phyloP scores from a whole-genome alignment of 306 rosid species.

The Trifolium repens region DNA sequence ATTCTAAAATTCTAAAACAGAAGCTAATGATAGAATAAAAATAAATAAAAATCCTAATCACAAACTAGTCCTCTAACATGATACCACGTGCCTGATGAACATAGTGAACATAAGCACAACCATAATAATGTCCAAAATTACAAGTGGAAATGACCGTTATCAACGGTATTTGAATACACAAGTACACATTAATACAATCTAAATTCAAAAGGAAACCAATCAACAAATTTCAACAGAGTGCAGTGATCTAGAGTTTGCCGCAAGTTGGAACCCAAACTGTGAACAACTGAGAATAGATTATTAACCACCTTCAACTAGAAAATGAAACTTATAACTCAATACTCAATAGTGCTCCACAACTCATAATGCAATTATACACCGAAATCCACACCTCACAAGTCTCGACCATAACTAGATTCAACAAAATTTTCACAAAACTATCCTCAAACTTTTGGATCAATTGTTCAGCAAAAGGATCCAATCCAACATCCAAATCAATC shows the following conservation, averaged over 20 bases:
- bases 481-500: slow-evolving; percentile 45
- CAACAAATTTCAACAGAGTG: slow-evolving; percentile 6
- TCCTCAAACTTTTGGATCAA: slow-evolving; percentile 24
- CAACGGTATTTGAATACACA: slow-evolving; percentile 29
- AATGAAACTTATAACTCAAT: background rate
- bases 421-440: slow-evolving; percentile 1
- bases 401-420: slow-evolving; percentile 12
- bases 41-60: slow-evolving; percentile 3
- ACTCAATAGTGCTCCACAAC: background rate
- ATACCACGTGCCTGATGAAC: slow-evolving; percentile 4
- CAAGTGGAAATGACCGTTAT: slow-evolving; percentile 14
- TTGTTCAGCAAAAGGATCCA: background rate
- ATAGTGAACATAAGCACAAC: slow-evolving; percentile 29
- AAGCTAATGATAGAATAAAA: background rate
- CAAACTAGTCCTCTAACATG: slow-evolving; percentile 7
- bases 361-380: slow-evolving; percentile 1
- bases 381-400: slow-evolving; percentile 21
- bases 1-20: slow-evolving; percentile 2
- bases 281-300: slow-evolving; percentile 15
- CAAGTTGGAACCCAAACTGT: slow-evolving; percentile 8
- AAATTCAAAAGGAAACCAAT: slow-evolving; percentile 18
- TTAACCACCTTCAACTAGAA: slow-evolving; percentile 30
- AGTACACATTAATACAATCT: background rate
- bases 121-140: slow-evolving; percentile 25
- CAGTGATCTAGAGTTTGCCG: slow-evolving; percentile 8